phyloP scores from a whole-genome alignment of 2,329 filamentous ascomycete genomes.

The Colletotrichum salicis region DNA sequence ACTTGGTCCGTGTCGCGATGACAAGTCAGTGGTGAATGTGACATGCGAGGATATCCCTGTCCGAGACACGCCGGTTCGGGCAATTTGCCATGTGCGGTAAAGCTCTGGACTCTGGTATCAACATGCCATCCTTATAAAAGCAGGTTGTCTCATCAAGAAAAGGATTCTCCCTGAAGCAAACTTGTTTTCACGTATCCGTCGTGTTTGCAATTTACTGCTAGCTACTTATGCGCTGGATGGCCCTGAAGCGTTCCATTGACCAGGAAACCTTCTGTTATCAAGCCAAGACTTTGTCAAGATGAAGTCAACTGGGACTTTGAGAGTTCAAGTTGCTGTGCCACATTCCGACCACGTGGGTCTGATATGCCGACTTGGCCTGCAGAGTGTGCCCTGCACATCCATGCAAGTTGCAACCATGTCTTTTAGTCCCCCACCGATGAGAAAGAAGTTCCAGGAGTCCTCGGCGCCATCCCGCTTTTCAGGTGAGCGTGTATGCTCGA shows the following conservation, averaged over 20 bases:
- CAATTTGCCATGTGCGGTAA: slow-evolving; percentile 19
- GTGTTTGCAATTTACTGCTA: neutral
- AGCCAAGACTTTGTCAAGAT: neutral
- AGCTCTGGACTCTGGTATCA: neutral
- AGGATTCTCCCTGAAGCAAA: neutral
- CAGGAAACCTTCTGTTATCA: neutral
- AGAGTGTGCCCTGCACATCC: neutral
- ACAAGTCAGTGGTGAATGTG: slow-evolving; percentile 1
- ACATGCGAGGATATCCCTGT: slow-evolving; percentile 20
- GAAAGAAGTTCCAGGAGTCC: slow-evolving; percentile 17
- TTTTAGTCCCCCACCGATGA: neutral
- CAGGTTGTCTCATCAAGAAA: neutral
- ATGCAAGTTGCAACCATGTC: neutral
- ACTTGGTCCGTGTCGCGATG: slow-evolving; percentile 15
- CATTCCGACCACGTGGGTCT: slow-evolving; percentile 7
- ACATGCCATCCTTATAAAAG: slow-evolving; percentile 17
- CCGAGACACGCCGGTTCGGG: slow-evolving; percentile 13
- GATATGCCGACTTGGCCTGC: slow-evolving; percentile 7
- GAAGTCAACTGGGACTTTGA: neutral
- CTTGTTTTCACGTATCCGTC: neutral
- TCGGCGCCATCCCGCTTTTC: slow-evolving; percentile 16
- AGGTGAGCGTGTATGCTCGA: slow-evolving; percentile 17
- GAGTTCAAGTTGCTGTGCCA: neutral
- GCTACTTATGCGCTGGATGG: no score
- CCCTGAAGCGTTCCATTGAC: neutral